Conservation (phyloP, 371 early-diverging fungal species). For the Parasitella parasitica region DNA sequence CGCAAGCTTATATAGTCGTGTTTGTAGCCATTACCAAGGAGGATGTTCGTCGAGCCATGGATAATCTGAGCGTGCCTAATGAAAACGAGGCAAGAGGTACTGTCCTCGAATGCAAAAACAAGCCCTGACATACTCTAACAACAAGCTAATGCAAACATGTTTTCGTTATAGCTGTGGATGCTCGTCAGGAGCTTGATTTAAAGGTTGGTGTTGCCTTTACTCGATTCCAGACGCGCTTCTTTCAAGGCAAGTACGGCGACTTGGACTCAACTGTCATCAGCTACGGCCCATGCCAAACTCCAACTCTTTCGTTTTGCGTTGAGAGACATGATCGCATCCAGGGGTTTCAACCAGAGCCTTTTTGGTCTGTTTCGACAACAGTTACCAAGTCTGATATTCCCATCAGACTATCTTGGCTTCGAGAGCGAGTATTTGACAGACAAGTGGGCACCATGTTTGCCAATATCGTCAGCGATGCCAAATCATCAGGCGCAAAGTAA, state of each 20-base stretch:
- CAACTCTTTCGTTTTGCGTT: constrained; percentile 68
- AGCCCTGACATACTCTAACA: too few species aligned
- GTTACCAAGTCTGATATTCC: constrained; percentile 27
- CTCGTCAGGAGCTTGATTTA: constrained; percentile 72
- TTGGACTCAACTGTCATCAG: constrained; percentile 57
- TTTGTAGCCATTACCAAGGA: constrained; percentile 48
- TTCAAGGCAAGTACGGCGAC: constrained; percentile 56
- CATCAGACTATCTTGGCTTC: constrained; percentile 29
- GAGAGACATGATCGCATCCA: constrained; percentile 61
- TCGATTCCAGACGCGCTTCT: constrained; percentile 52
- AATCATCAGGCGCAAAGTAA: constrained; percentile 37
- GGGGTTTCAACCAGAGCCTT: constrained; percentile 62
- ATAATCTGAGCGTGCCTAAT: constrained; percentile 56
- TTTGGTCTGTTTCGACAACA: constrained; percentile 48
- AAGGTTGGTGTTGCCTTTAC: constrained; percentile 71
- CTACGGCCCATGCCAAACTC: constrained; percentile 69
- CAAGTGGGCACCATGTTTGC: constrained; percentile 37
- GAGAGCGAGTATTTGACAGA: constrained; percentile 50
- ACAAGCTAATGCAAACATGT: too few species aligned
- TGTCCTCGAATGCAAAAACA: too few species aligned
- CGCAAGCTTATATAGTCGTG: background rate
- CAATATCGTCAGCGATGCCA: constrained; percentile 23
- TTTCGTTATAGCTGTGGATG: constrained; percentile 73
- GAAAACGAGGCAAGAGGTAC: constrained; percentile 55
- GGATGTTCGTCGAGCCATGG: constrained; percentile 59